Conservation (phyloP, 371 early-diverging fungal genomes). For the Mucor lusitanicus region DNA sequence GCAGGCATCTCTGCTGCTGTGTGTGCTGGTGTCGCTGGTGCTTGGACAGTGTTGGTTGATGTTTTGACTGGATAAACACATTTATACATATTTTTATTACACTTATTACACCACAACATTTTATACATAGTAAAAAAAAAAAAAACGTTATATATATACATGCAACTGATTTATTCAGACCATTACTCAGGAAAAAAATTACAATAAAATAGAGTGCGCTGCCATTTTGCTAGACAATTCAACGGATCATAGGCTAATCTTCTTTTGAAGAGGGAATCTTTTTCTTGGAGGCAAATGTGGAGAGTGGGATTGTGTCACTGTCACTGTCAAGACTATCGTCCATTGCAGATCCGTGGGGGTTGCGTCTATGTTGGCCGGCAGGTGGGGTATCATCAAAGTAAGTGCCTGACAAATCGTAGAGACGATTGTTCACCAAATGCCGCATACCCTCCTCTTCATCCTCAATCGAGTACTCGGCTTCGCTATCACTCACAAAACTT, state of each 20-base stretch:
- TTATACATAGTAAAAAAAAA: background rate
- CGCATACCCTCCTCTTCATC: constrained; percentile 37
- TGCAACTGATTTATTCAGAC: background rate
- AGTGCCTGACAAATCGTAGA: constrained; percentile 32
- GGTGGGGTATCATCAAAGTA: constrained; percentile 11
- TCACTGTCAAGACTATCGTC: constrained; percentile 1
- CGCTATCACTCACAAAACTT: constrained; percentile 35
- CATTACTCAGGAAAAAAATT: background rate
- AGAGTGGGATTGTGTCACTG: constrained; percentile 14
- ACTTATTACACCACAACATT: background rate
- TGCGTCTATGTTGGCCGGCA: constrained; percentile 9
- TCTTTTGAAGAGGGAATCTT: constrained; percentile 15
- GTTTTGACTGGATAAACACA: constrained; percentile 4
- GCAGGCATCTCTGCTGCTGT: constrained; percentile 60
- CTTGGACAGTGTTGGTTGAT: constrained; percentile 42
- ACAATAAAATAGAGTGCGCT: background rate
- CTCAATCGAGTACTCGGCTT: constrained; percentile 25
- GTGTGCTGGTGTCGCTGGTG: constrained; percentile 60
- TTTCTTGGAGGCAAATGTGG: constrained; percentile 9
- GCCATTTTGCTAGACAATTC: background rate
- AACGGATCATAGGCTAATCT: background rate
- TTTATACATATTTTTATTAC: background rate
- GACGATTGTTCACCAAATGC: constrained; percentile 19
- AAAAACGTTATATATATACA: background rate
- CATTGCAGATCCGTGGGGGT: background rate